A percentile compares a stretch with the other conserved stretches of the same genome.
Evolutionary conservation across 345 rosid genomes (phyloP).

Genomic region (Brassica rapa): DNA sequence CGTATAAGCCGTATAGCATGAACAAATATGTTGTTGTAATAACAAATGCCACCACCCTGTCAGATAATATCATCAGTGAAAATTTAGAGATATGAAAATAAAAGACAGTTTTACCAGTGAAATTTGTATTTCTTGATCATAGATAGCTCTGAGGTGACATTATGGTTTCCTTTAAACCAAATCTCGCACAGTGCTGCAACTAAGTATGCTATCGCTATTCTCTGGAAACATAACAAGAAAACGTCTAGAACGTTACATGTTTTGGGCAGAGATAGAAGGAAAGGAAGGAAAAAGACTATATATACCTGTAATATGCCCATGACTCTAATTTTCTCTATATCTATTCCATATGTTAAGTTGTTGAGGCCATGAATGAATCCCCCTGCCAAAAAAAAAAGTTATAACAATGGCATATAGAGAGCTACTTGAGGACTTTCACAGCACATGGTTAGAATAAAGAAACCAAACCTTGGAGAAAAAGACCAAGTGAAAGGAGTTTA

Average conservation of each 20-base stretch:
- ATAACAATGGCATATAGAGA: background rate
- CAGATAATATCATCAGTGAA: background rate
- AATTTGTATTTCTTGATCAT: slow-evolving; percentile 52
- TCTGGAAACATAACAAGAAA: slow-evolving; percentile 46
- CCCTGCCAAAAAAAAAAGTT: slow-evolving; percentile 44
- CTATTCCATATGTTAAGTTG: slow-evolving; percentile 64
- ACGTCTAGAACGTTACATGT: background rate
- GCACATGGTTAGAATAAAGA: background rate
- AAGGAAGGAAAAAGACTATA: background rate
- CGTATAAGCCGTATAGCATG: slow-evolving; percentile 67
- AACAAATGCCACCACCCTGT: slow-evolving; percentile 59
- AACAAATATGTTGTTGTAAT: slow-evolving; percentile 51
- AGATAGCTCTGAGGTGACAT: slow-evolving; percentile 47
- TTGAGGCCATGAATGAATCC: slow-evolving; percentile 78
- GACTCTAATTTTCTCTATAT: slow-evolving; percentile 58
- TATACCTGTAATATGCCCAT: slow-evolving; percentile 86
- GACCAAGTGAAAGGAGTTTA: slow-evolving; percentile 64
- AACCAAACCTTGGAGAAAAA: slow-evolving; percentile 76
- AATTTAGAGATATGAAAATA: background rate
- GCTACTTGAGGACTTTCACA: background rate
- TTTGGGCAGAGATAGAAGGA: background rate
- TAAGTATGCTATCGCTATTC: slow-evolving; percentile 76
- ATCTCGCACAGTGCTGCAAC: slow-evolving; percentile 78
- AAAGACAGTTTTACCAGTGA: slow-evolving; percentile 53
- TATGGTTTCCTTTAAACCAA: slow-evolving; percentile 66